phyloP scores from a whole-genome alignment of 306 rosid species.

The Trichosanthes cucumerina region DNA sequence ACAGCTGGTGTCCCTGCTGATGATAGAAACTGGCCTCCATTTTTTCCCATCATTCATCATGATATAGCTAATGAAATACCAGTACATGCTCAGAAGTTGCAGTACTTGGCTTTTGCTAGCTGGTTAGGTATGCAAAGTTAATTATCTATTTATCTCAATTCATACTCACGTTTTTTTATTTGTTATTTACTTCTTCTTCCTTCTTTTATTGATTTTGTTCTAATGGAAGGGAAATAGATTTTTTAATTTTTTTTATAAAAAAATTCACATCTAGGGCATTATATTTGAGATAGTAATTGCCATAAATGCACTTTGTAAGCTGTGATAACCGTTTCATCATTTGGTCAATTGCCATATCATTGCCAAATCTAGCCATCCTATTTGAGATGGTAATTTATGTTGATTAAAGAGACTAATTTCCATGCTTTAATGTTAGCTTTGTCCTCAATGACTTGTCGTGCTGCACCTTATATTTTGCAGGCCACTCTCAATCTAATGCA shows the following conservation, averaged over 20 bases:
- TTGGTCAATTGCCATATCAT: background rate
- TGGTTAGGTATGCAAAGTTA: conserved; percentile 68
- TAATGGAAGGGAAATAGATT: background rate
- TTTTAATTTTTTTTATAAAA: background rate
- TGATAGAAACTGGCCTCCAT: conserved; percentile 94
- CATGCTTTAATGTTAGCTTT: background rate
- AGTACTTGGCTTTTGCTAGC: conserved; percentile 95
- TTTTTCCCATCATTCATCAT: conserved; percentile 93
- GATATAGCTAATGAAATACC: conserved; percentile 97
- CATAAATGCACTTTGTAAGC: background rate
- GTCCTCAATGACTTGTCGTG: background rate
- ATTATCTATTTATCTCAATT: conserved; percentile 13
- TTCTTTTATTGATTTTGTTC: background rate
- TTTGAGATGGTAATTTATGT: background rate
- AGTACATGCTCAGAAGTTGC: conserved; percentile 85
- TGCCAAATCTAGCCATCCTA: background rate
- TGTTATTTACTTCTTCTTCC: background rate
- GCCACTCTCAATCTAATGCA: background rate
- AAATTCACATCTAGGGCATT: background rate
- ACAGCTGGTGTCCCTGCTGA: conserved; percentile 68
- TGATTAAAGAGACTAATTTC: background rate
- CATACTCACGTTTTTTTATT: background rate
- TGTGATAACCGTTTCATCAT: background rate
- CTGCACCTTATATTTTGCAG: background rate
- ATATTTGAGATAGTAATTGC: background rate